Percentiles rank a stretch among this genome's conserved stretches.
Evolutionary conservation across 2,329 filamentous ascomycete genomes (phyloP).

Genomic region (Monascus ruber): DNA sequence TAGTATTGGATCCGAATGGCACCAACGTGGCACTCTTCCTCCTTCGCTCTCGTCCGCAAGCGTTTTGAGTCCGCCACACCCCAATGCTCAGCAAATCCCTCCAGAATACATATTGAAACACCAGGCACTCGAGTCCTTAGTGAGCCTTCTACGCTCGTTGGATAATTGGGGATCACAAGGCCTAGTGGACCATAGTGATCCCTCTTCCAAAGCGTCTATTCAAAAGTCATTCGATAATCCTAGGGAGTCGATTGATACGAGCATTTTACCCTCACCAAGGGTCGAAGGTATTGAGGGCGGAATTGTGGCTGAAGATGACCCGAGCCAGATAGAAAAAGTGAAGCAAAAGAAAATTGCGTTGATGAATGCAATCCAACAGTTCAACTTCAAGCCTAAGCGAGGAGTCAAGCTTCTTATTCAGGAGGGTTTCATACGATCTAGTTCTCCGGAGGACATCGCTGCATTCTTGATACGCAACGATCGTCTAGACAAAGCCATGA

Average conservation of each 20-base stretch:
- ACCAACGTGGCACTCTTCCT: slow-evolving; percentile 71
- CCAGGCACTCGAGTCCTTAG: slow-evolving; percentile 73
- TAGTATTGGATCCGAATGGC: slow-evolving; percentile 62
- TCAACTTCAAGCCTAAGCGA: slow-evolving; percentile 96
- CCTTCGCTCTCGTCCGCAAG: slow-evolving; percentile 73
- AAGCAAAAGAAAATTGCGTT: slow-evolving; percentile 90
- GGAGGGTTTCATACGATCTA: slow-evolving; percentile 76
- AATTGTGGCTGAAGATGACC: slow-evolving; percentile 68
- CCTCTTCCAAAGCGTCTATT: slow-evolving; percentile 33
- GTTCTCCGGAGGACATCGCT: slow-evolving; percentile 71
- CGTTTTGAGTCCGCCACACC: slow-evolving; percentile 45
- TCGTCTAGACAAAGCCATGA: slow-evolving; percentile 75
- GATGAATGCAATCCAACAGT: slow-evolving; percentile 75
- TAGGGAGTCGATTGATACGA: slow-evolving; percentile 65
- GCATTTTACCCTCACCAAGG: slow-evolving; percentile 47
- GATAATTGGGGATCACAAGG: slow-evolving; percentile 83
- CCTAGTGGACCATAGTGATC: slow-evolving; percentile 43
- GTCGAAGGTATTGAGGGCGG: slow-evolving; percentile 44
- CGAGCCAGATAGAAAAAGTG: slow-evolving; percentile 83
- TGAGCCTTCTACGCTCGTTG: slow-evolving; percentile 78
- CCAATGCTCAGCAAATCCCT: slow-evolving; percentile 54
- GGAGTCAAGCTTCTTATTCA: slow-evolving; percentile 75
- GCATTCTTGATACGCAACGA: slow-evolving; percentile 72
- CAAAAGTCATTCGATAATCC: slow-evolving; percentile 48
- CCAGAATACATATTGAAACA: slow-evolving; percentile 88